Percentiles rank a stretch among this genome's conserved stretches.
Conservation (phyloP, 306 rosid genomes). For the Cucumis cinereus region DNA sequence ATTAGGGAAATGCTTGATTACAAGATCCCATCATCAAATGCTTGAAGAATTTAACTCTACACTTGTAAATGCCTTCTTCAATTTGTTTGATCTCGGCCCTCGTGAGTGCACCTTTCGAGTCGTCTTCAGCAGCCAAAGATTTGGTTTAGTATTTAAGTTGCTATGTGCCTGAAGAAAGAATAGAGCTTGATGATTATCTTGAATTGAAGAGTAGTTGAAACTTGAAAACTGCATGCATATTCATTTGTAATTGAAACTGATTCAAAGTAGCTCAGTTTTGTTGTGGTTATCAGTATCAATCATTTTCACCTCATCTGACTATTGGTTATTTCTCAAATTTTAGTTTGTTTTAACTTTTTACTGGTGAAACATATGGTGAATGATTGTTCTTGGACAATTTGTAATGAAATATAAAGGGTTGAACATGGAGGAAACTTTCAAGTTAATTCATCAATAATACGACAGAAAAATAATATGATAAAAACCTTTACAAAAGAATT, state of each 20-base stretch:
- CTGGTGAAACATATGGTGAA: neutral
- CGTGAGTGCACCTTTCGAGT: neutral
- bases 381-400: neutral
- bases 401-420: neutral
- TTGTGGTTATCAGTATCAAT: neutral
- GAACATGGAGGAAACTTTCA: neutral
- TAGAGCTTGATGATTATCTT: neutral
- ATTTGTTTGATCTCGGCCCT: constrained; percentile 1
- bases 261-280: constrained; percentile 1
- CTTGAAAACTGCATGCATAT: neutral
- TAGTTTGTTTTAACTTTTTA: neutral
- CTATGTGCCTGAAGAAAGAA: neutral
- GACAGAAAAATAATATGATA: neutral
- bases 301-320: neutral
- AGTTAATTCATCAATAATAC: too few species aligned
- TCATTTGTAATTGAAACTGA: constrained; percentile 1
- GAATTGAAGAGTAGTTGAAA: neutral
- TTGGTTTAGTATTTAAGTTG: neutral
- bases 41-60: constrained; percentile 20
- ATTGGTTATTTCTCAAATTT: neutral
- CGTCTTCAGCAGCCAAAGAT: neutral
- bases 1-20: constrained; percentile 84
- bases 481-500: neutral
- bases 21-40: constrained; percentile 40
- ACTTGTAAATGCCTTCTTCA: constrained; percentile 43